Conservation (phyloP, 139 green algal genomes). For the Chlamydomonas schloesseri region DNA sequence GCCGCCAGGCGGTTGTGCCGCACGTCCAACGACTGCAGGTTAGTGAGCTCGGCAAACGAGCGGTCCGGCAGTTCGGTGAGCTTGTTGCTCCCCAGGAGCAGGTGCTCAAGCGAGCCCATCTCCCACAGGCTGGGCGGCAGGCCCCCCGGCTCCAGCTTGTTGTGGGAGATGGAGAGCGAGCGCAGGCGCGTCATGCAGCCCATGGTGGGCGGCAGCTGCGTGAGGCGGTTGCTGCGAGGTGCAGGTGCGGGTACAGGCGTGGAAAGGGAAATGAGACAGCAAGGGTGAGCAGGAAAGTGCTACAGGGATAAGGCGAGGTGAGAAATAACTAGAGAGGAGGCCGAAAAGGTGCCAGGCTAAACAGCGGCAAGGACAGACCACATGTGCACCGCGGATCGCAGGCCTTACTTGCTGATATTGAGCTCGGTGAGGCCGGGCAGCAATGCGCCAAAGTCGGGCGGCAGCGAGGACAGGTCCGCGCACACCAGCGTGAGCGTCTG, state of each 20-base stretch:
- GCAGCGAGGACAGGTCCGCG: conserved; percentile 36
- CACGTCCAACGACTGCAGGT: conserved; percentile 20
- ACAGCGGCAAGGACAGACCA: not conserved
- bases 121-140: conserved; percentile 14
- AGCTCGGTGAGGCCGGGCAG: conserved; percentile 44
- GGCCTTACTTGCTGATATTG: conserved; percentile 38
- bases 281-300: too few relatives aligned
- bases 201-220: conserved; percentile 11
- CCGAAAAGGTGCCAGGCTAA: too few relatives aligned
- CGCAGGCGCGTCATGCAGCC: conserved; percentile 21
- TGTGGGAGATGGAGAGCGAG: conserved; percentile 30
- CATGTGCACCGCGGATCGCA: too few relatives aligned
- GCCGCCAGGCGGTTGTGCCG: conserved; percentile 19
- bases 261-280: not conserved
- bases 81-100: conserved; percentile 15
- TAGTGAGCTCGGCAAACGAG: not conserved
- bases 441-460: conserved; percentile 4
- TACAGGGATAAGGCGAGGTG: too few relatives aligned
- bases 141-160: not conserved
- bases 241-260: not conserved
- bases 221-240: conserved; percentile 24
- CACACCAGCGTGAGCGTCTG: conserved; percentile 32
- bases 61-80: not conserved
- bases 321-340: too few relatives aligned
- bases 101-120: not conserved